Percentiles rank a stretch among this genome's conserved stretches.
Conservation (phyloP, 768 basidiomycete genomes). For the Suillus lakei region DNA sequence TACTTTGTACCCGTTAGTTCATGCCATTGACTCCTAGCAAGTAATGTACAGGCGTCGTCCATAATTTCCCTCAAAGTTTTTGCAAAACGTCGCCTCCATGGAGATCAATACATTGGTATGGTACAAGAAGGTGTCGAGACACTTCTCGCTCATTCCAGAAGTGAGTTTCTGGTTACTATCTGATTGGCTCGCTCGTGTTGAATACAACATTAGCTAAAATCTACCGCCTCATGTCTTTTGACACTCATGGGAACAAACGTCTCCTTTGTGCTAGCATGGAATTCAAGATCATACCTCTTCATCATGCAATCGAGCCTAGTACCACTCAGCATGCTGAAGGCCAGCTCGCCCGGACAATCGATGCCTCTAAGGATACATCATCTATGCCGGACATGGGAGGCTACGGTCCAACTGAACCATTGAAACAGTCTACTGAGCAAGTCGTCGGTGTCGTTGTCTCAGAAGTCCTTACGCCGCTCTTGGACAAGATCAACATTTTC, state of each 20-base stretch:
- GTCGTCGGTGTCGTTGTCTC: neutral
- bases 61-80: slow-evolving; percentile 14
- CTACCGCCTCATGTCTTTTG: neutral
- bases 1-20: too few relatives aligned
- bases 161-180: neutral
- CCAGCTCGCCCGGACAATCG: neutral
- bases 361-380: neutral
- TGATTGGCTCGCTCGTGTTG: neutral
- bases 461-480: slow-evolving; percentile 10
- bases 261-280: neutral
- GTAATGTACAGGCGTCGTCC: slow-evolving; percentile 10
- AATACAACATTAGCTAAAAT: neutral
- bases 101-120: slow-evolving; percentile 13
- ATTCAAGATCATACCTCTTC: neutral
- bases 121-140: slow-evolving; percentile 3
- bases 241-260: neutral
- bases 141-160: slow-evolving; percentile 2
- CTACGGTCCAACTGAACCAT: neutral
- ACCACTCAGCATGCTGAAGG: neutral
- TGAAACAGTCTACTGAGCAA: neutral
- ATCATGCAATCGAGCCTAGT: neutral
- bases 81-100: slow-evolving; percentile 10
- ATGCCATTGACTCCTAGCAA: neutral
- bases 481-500: slow-evolving; percentile 15
- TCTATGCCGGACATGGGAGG: neutral